phyloP scores from a whole-genome alignment of 768 basidiomycete genomes.

The Exsudoporus frostii region DNA sequence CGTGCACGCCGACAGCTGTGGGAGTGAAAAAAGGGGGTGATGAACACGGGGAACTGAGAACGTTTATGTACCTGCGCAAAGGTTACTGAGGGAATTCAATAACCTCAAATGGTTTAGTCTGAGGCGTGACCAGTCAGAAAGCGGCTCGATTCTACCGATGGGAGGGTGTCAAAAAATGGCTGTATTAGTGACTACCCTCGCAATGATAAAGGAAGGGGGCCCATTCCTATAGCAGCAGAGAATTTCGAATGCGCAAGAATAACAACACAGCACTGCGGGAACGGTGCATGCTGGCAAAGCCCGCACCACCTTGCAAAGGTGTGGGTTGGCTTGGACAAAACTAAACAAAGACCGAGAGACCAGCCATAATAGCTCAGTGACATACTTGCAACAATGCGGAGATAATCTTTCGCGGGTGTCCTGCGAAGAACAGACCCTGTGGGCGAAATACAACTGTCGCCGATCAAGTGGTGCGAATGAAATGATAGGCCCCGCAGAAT shows the following conservation, averaged over 20 bases:
- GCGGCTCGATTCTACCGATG: neutral
- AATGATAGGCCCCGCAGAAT: constrained; percentile 15
- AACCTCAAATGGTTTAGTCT: constrained; percentile 17
- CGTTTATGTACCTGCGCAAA: neutral
- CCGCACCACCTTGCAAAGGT: neutral
- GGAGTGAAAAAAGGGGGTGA: constrained; percentile 11
- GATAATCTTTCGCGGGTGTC: constrained; percentile 23
- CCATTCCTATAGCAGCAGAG: neutral
- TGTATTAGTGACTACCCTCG: neutral
- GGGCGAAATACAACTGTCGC: neutral
- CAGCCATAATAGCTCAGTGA: constrained; percentile 7
- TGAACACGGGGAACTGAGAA: constrained; percentile 12
- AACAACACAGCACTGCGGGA: neutral
- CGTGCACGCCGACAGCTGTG: constrained; percentile 10
- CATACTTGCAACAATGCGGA: constrained; percentile 14
- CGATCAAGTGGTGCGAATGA: constrained; percentile 11
- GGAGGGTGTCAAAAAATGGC: neutral
- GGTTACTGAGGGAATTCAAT: constrained; percentile 7
- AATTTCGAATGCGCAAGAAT: neutral
- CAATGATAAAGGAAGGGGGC: neutral
- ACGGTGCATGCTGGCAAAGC: neutral
- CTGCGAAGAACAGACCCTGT: neutral
- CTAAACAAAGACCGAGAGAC: constrained; percentile 4
- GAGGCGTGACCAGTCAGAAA: constrained; percentile 3
- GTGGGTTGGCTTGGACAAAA: neutral